Percentiles rank a stretch among this genome's conserved stretches.
Conservation (phyloP, 257 asterid genomes). For the Capsicum pubescens region DNA sequence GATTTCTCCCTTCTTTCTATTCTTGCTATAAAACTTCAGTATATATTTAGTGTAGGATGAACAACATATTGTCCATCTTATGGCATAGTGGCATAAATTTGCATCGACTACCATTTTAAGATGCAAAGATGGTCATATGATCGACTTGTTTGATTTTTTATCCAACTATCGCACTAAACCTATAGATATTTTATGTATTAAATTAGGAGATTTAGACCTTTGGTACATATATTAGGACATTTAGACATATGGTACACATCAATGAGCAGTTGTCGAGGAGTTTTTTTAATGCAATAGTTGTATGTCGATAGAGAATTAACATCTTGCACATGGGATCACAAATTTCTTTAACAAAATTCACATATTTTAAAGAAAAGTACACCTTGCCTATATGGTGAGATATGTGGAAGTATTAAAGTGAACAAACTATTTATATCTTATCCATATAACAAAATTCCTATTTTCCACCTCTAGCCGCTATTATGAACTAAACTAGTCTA, state of each 20-base stretch:
- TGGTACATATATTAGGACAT: neutral
- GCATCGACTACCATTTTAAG: neutral
- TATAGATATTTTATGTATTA: neutral
- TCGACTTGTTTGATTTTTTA: neutral
- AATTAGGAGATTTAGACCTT: neutral
- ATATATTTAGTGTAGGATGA: neutral
- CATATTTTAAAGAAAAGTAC: neutral
- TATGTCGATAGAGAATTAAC: neutral
- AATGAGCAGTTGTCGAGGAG: neutral
- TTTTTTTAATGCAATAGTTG: neutral
- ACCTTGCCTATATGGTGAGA: neutral
- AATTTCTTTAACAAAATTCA: neutral
- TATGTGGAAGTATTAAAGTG: neutral
- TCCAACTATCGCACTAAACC: neutral
- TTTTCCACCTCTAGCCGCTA: neutral
- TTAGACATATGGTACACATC: neutral
- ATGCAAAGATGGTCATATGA: neutral
- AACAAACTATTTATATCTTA: neutral
- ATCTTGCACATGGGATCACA: slow-evolving; percentile 20
- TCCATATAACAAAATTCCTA: neutral
- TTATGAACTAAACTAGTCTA: slow-evolving; percentile 16
- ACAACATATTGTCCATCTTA: neutral
- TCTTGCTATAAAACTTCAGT: slow-evolving; percentile 12
- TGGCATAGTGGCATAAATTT: neutral
- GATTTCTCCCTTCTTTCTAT: neutral